Percentiles rank a stretch among this genome's conserved stretches.
phyloP scores from a whole-genome alignment of 306 rosid species.

The Medicago arabica region DNA sequence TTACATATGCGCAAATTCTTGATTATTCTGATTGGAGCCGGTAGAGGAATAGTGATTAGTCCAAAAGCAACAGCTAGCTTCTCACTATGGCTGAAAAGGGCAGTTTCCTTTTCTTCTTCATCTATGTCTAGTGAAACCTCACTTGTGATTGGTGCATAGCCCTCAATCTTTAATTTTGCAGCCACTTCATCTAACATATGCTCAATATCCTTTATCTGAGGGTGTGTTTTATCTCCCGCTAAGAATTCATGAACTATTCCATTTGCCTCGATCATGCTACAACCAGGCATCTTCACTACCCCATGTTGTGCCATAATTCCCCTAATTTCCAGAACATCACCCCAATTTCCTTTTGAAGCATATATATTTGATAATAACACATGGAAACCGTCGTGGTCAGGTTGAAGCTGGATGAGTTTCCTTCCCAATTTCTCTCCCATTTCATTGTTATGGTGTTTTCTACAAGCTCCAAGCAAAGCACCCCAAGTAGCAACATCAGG shows the following conservation, averaged over 20 bases:
- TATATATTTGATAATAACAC: conserved; percentile 75
- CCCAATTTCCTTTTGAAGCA: conserved; percentile 86
- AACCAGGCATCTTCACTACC: conserved; percentile 80
- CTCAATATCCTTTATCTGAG: conserved; percentile 65
- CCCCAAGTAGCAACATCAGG: conserved; percentile 91
- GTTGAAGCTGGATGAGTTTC: conserved; percentile 76
- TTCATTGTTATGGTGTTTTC: conserved; percentile 66
- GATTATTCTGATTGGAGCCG: conserved; percentile 66
- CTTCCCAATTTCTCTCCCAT: conserved; percentile 81
- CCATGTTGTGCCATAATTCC: conserved; percentile 66
- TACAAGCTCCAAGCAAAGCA: conserved; percentile 84
- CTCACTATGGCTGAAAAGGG: conserved; percentile 72
- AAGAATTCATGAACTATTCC: conserved; percentile 75
- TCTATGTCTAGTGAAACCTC: conserved; percentile 82
- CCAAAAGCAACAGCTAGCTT: conserved; percentile 89
- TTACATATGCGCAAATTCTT: conserved; percentile 85
- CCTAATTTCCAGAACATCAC: conserved; percentile 68
- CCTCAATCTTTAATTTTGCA: conserved; percentile 69
- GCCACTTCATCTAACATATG: conserved; percentile 67
- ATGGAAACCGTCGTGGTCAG: conserved; percentile 84
- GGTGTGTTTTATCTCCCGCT: conserved; percentile 79
- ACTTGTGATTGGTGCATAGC: conserved; percentile 65
- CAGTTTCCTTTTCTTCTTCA: conserved; percentile 81
- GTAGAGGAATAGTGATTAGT: conserved; percentile 60
- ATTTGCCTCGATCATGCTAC: conserved; percentile 79